Conservation (phyloP, 2,329 filamentous ascomycete genomes). For the Bipolaris zeicola region DNA sequence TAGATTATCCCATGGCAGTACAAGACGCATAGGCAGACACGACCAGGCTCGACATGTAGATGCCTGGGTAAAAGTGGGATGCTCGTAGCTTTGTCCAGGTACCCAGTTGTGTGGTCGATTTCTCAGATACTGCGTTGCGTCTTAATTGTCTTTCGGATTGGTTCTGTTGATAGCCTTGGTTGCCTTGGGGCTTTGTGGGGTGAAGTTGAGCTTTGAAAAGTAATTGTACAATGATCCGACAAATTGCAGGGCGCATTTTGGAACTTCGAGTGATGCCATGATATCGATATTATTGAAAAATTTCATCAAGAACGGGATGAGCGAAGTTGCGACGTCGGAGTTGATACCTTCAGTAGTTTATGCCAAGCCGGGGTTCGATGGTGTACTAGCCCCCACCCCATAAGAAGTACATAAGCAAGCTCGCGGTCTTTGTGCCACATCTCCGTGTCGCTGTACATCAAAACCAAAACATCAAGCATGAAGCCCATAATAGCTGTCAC, state of each 20-base stretch:
- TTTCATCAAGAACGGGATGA: background rate
- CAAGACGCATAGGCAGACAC: background rate
- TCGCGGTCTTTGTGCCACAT: conserved; percentile 12
- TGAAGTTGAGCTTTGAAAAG: background rate
- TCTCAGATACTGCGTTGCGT: too few relatives aligned
- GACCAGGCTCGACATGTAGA: too few relatives aligned
- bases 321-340: background rate
- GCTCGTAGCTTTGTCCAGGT: background rate
- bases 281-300: background rate
- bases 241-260: too few relatives aligned
- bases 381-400: background rate
- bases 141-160: background rate
- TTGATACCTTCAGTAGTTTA: background rate
- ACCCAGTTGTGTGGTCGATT: background rate
- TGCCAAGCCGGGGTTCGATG: background rate
- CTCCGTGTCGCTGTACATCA: conserved; percentile 16
- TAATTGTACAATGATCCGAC: background rate
- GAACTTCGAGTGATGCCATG: too few relatives aligned
- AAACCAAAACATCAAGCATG: conserved; percentile 27
- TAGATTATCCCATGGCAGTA: background rate
- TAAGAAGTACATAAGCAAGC: conserved; percentile 1
- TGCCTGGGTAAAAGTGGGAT: background rate
- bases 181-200: too few relatives aligned
- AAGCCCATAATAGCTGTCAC: conserved; percentile 39
- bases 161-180: background rate